Base-by-base conservation (phyloP, 306 rosid genomes). In the Medicago arabica region DNA sequence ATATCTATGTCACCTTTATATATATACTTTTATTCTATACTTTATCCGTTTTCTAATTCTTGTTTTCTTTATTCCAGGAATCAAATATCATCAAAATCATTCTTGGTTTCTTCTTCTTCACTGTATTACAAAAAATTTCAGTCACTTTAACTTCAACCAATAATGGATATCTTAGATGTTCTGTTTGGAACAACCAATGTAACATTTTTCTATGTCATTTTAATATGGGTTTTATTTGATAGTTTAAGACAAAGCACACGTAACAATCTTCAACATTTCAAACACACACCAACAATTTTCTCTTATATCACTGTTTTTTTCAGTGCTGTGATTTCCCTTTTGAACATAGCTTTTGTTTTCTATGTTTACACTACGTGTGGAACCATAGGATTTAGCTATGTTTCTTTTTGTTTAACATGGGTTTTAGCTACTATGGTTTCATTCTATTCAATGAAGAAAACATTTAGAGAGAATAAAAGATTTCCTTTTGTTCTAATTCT, bases 401-500 rank as follows among this genome's bases (percentile, higher is more conserved):
- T 84, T 63, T 75, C 85, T 3, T 82, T 82, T 7, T 70, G 84
- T 78, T 19, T 87, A 4, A 87, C 91, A 0, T 92, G 98, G 98
- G 67, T 74, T 73, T 80, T 92, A 23, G 89, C 96, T 5, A 77
- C 95, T 5, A 3, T 71, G 1, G 84, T 88, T 64, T 72, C 89
- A 4, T 14, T 84, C 0, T 87, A 81, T 67, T 85, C 92, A 11
- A 39, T 72, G 74, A 83, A 59, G 51, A 75, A 75, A 64, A 72
- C n/a, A 25, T 46, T 67, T 8, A 21, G 14, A 44, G 81, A 78
- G 38, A 65, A 15, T 6, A 81, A 65, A 70, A 84, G 58, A 49
- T 88, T 91, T 86, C 96, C 97, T 6, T 72, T 77, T 75, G 86
- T 90, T 18, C 86, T 92, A 1, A 62, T 72, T 51, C 60, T 87